Percentiles rank a stretch among this genome's conserved stretches.
Conservation (phyloP, 148 eudicot species). For the Rhododendron mucronatum region DNA sequence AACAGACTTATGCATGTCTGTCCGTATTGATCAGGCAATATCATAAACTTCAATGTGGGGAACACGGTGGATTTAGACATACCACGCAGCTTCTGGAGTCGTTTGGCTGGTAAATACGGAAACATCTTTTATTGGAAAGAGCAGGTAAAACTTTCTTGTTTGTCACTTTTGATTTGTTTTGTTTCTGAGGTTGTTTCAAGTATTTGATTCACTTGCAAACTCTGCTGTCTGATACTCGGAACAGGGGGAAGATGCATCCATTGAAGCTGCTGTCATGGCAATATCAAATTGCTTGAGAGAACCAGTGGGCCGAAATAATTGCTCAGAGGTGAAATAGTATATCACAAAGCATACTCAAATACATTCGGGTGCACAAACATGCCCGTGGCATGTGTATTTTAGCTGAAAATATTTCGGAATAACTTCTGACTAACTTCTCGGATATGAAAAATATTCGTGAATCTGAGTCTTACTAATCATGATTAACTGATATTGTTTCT, state of each 20-base stretch:
- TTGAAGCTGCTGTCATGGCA: conserved; percentile 94
- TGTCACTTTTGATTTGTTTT: neutral
- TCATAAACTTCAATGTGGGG: conserved; percentile 87
- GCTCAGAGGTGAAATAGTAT: conserved; percentile 66
- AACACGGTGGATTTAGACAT: conserved; percentile 70
- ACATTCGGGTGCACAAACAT: neutral
- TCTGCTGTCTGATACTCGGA: neutral
- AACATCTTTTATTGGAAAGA: conserved; percentile 97
- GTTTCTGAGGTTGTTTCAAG: neutral
- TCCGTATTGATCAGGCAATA: conserved; percentile 54
- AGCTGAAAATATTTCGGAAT: neutral
- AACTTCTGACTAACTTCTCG: neutral
- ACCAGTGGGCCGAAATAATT: conserved; percentile 75
- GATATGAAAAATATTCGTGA: neutral
- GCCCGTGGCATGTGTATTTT: neutral
- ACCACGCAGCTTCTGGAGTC: conserved; percentile 96
- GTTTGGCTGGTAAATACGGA: conserved; percentile 88
- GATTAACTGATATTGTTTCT: neutral
- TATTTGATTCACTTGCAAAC: neutral
- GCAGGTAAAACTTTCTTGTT: conserved; percentile 37
- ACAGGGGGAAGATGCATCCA: conserved; percentile 89
- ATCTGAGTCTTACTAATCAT: neutral
- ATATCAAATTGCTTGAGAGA: conserved; percentile 77
- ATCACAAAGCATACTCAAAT: neutral
- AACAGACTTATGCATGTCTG: neutral